Evolutionary conservation across 495 filamentous ascomycete species (phyloP).

Genomic region (Cetradonia linearis): DNA sequence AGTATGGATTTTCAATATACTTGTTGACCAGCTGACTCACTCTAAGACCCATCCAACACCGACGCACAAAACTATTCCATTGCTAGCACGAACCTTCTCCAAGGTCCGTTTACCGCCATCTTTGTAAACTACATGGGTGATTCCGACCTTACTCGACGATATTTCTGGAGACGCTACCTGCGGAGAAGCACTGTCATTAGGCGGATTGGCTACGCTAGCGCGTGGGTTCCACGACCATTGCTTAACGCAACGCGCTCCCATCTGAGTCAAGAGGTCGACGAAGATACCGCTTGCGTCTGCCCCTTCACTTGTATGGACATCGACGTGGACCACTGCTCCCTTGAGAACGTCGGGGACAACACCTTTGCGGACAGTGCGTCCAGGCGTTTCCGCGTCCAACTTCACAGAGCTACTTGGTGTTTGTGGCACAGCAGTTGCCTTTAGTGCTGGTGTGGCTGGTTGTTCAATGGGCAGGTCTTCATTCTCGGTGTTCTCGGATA

Average conservation of each 20-base stretch:
- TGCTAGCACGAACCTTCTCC: conserved; percentile 70
- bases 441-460: conserved; percentile 16
- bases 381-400: conserved; percentile 45
- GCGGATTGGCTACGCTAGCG: conserved; percentile 28
- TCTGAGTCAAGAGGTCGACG: conserved; percentile 64
- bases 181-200: not conserved
- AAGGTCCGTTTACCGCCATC: conserved; percentile 80
- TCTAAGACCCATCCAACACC: conserved; percentile 83
- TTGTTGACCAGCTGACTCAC: conserved; percentile 39
- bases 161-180: conserved; percentile 13
- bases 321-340: conserved; percentile 78
- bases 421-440: conserved; percentile 14
- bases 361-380: conserved; percentile 42
- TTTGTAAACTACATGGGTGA: conserved; percentile 94
- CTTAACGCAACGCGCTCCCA: conserved; percentile 79
- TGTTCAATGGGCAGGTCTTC: conserved; percentile 23
- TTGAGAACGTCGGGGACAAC: conserved; percentile 44
- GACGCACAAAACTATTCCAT: conserved; percentile 70
- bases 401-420: conserved; percentile 29
- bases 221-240: conserved; percentile 76
- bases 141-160: conserved; percentile 53
- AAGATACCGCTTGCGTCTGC: conserved; percentile 80
- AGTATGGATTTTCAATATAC: conserved; percentile 23
- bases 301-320: conserved; percentile 85
- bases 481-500: conserved; percentile 17